These are phyloP conservation scores for Cladorrhinum sp. DNA, from an alignment of 2,329 filamentous ascomycete species.

Conservation along the genomic window DNA sequence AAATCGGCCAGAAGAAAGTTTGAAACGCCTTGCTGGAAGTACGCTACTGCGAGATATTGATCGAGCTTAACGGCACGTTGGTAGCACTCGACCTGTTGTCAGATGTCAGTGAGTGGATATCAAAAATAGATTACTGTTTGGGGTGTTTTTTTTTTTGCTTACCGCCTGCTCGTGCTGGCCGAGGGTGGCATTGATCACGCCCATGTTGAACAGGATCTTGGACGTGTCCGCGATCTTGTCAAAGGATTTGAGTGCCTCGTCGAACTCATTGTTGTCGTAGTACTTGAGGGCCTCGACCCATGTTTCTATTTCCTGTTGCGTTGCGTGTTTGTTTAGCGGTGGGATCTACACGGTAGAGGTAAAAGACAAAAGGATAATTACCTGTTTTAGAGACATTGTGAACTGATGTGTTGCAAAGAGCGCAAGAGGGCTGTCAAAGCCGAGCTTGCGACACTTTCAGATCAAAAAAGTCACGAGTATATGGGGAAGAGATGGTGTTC, in stretches of 20 bases:
- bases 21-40: slow-evolving; percentile 97
- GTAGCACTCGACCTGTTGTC: slow-evolving; percentile 79
- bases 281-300: slow-evolving; percentile 89
- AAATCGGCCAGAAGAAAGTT: slow-evolving; percentile 97
- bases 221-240: slow-evolving; percentile 89
- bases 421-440: slow-evolving; percentile 17
- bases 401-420: slow-evolving; percentile 18
- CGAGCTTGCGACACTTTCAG: slow-evolving; percentile 18
- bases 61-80: slow-evolving; percentile 87
- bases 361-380: slow-evolving; percentile 27
- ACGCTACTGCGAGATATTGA: slow-evolving; percentile 93
- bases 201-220: slow-evolving; percentile 98
- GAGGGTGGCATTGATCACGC: slow-evolving; percentile 93
- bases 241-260: slow-evolving; percentile 80
- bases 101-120: slow-evolving; percentile 13
- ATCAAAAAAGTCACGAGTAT: slow-evolving; percentile 9
- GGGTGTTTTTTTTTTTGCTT: slow-evolving; percentile 38
- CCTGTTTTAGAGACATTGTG: slow-evolving; percentile 61
- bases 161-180: slow-evolving; percentile 96
- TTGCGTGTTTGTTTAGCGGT: slow-evolving; percentile 11
- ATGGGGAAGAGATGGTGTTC: slow-evolving; percentile 8
- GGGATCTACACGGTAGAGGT: background rate
- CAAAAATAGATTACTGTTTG: background rate
- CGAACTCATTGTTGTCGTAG: slow-evolving; percentile 98
- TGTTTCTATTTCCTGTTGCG: slow-evolving; percentile 86